Evolutionary conservation across 805 yeast genomes (phyloP).

Genomic region (Candida pseudoglaebosa): DNA sequence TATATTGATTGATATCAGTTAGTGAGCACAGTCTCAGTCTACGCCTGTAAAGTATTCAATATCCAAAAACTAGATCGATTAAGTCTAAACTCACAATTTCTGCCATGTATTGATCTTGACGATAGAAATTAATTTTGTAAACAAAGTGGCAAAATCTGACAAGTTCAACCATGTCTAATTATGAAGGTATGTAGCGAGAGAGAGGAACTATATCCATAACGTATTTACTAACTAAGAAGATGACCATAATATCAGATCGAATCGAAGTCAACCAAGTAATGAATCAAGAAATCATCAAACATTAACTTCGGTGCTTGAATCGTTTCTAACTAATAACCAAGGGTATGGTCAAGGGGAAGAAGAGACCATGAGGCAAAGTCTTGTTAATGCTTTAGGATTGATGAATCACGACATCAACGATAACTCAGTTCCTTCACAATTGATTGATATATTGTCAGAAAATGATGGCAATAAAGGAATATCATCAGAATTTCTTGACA

Average conservation of each 20-base stretch:
- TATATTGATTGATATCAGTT: too few relatives aligned
- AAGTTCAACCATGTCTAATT: conserved; percentile 32
- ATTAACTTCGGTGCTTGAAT: conserved; percentile 29
- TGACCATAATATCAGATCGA: conserved; percentile 31
- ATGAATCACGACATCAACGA: conserved; percentile 20
- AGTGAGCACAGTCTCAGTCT: too few relatives aligned
- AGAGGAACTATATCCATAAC: neutral
- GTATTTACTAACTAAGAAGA: conserved; percentile 21
- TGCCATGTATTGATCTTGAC: too few relatives aligned
- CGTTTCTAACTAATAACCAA: conserved; percentile 23
- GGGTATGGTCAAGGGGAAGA: conserved; percentile 3
- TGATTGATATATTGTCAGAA: conserved; percentile 14
- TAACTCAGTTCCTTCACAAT: conserved; percentile 14
- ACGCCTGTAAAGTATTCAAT: too few relatives aligned
- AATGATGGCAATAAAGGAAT: conserved; percentile 45
- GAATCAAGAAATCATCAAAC: conserved; percentile 27
- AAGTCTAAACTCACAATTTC: too few relatives aligned
- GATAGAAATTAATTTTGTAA: too few relatives aligned
- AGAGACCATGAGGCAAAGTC: conserved; percentile 16
- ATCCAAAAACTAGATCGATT: too few relatives aligned
- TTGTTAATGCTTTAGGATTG: conserved; percentile 28
- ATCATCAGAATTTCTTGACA: conserved; percentile 65
- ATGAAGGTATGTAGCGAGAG: conserved; percentile 39
- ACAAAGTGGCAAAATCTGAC: conserved; percentile 2
- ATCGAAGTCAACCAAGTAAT: conserved; percentile 7